phyloP scores from a whole-genome alignment of 306 rosid genomes.

The Ormosia emarginata region DNA sequence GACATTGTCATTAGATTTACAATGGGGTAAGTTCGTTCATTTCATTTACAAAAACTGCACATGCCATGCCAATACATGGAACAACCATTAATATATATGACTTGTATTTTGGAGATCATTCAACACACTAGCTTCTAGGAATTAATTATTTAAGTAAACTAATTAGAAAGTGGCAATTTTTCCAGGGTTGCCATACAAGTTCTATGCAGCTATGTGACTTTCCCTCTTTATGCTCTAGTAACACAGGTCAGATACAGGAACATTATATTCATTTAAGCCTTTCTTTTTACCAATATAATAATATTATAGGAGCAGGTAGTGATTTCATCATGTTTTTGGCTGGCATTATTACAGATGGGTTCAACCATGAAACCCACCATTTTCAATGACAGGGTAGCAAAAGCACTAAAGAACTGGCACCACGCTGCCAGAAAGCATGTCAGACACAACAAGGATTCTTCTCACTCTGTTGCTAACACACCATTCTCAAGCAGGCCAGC shows the following conservation, averaged over 20 bases:
- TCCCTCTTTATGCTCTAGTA: slow-evolving; percentile 84
- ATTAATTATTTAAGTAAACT: background rate
- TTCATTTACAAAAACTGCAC: background rate
- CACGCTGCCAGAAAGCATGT: slow-evolving; percentile 42
- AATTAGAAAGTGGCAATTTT: slow-evolving; percentile 1
- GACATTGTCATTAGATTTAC: slow-evolving; percentile 52
- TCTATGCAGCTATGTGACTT: slow-evolving; percentile 77
- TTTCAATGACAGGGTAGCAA: slow-evolving; percentile 53
- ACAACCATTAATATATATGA: background rate
- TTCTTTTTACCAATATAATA: background rate
- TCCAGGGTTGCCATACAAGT: slow-evolving; percentile 62
- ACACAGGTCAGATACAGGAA: slow-evolving; percentile 50
- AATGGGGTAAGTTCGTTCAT: slow-evolving; percentile 52
- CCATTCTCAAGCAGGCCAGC: slow-evolving; percentile 60
- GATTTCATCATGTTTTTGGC: background rate
- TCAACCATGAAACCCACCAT: slow-evolving; percentile 62
- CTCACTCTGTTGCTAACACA: slow-evolving; percentile 34
- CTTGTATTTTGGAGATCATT: background rate
- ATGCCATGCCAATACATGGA: background rate
- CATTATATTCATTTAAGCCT: background rate
- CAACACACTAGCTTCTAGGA: background rate
- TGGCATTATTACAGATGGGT: slow-evolving; percentile 56
- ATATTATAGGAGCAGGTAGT: background rate
- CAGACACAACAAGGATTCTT: slow-evolving; percentile 16
- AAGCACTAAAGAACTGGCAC: slow-evolving; percentile 59